phyloP scores from a whole-genome alignment of 1,139 yeast genomes.

The Lodderomyces margitis region DNA sequence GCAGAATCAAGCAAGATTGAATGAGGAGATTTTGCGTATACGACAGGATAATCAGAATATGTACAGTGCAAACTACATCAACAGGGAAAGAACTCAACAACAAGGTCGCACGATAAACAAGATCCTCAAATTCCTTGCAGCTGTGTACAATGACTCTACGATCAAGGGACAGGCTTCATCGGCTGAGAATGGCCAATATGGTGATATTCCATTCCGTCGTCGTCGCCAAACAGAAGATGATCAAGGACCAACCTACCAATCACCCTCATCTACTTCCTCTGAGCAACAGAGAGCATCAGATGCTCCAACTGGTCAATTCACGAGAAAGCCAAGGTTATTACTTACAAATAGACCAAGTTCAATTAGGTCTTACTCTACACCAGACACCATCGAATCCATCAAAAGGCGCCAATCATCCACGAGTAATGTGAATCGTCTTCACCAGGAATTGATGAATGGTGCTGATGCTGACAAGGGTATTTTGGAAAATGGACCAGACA shows the following conservation, averaged over 20 bases:
- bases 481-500: not conserved
- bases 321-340: conserved; percentile 9
- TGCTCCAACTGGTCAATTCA: conserved; percentile 1
- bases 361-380: conserved; percentile 15
- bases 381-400: conserved; percentile 33
- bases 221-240: not conserved
- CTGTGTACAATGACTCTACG: conserved; percentile 67
- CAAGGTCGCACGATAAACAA: conserved; percentile 89
- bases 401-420: conserved; percentile 13
- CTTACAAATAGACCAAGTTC: conserved; percentile 13
- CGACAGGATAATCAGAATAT: conserved; percentile 84
- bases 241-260: not conserved
- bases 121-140: conserved; percentile 81
- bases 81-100: conserved; percentile 79
- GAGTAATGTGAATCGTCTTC: conserved; percentile 27
- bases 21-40: conserved; percentile 79
- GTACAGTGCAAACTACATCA: conserved; percentile 85
- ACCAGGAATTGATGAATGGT: conserved; percentile 30
- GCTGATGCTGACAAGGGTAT: not conserved
- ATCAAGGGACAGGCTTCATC: conserved; percentile 1
- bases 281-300: not conserved
- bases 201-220: conserved; percentile 1
- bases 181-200: not conserved
- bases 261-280: conserved; percentile 2
- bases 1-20: conserved; percentile 72